Evolutionary conservation across 2,329 filamentous ascomycete species (phyloP).

Genomic region (Cordyceps militaris): DNA sequence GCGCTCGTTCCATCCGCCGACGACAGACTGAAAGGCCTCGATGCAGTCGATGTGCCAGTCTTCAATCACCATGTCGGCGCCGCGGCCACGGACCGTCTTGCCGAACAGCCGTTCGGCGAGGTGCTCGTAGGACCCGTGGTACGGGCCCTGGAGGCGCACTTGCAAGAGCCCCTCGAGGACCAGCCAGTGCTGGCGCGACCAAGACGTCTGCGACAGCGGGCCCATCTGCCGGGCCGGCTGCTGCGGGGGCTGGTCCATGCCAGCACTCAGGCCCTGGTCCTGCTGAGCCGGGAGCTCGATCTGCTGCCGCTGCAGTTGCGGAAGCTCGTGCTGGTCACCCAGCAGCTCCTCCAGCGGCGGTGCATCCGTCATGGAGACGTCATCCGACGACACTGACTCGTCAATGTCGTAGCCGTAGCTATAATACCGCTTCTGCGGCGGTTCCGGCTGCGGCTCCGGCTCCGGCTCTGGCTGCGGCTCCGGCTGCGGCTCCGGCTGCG

Average conservation of each 20-base stretch:
- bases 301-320: not conserved
- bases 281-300: not conserved
- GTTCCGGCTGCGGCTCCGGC: not conserved
- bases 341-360: slow-evolving; percentile 16
- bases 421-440: not conserved
- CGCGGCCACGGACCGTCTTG: slow-evolving; percentile 40
- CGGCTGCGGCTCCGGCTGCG: no score
- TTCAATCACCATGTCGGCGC: slow-evolving; percentile 41
- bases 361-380: slow-evolving; percentile 23
- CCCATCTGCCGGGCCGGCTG: not conserved
- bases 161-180: slow-evolving; percentile 45
- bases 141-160: slow-evolving; percentile 36
- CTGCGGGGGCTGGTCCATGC: not conserved
- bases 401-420: slow-evolving; percentile 21
- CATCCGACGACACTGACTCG: slow-evolving; percentile 26
- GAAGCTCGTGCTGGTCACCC: not conserved
- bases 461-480: no score
- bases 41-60: slow-evolving; percentile 53
- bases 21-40: slow-evolving; percentile 42
- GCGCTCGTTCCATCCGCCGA: slow-evolving; percentile 44
- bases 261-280: no score
- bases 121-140: slow-evolving; percentile 22
- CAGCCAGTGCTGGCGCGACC: slow-evolving; percentile 48
- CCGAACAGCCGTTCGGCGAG: slow-evolving; percentile 35
- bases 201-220: slow-evolving; percentile 35